phyloP scores from a whole-genome alignment of 139 green algal genomes.

The Choricystis sp. region DNA sequence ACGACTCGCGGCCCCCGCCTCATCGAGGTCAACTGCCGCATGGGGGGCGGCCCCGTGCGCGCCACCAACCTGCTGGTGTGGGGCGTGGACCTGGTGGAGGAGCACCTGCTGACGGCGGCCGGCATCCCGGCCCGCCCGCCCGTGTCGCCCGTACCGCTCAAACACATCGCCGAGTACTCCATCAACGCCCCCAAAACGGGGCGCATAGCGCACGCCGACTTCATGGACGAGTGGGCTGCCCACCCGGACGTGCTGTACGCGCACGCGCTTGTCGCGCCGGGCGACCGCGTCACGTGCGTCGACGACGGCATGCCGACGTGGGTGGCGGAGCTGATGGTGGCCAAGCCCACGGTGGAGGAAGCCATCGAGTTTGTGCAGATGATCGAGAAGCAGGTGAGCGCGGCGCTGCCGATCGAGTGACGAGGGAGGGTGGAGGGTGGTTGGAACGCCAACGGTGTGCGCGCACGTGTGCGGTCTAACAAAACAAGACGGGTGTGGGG shows the following conservation, averaged over 20 bases:
- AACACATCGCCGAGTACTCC: slow-evolving; percentile 59
- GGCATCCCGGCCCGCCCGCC: slow-evolving; percentile 66
- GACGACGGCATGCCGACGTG: slow-evolving; percentile 75
- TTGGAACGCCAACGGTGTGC: too few relatives aligned
- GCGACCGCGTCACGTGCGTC: slow-evolving; percentile 34
- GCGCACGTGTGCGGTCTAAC: too few relatives aligned
- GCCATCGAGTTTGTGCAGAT: slow-evolving; percentile 47
- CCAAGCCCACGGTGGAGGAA: slow-evolving; percentile 35
- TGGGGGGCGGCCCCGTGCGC: slow-evolving; percentile 73
- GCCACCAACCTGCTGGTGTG: slow-evolving; percentile 41
- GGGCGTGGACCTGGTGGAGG: slow-evolving; percentile 51
- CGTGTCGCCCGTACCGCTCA: slow-evolving; percentile 38
- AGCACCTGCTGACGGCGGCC: slow-evolving; percentile 36
- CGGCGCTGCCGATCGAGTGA: slow-evolving; percentile 14
- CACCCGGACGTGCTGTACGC: slow-evolving; percentile 59
- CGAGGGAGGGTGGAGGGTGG: neutral
- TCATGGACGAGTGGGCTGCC: slow-evolving; percentile 33
- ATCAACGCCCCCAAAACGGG: slow-evolving; percentile 57
- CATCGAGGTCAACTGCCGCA: slow-evolving; percentile 83
- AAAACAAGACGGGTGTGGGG: too few relatives aligned
- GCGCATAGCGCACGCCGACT: slow-evolving; percentile 28
- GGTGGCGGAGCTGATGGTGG: slow-evolving; percentile 55
- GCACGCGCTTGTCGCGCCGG: slow-evolving; percentile 38
- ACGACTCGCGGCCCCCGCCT: slow-evolving; percentile 52
- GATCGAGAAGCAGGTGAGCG: slow-evolving; percentile 26